Percentiles rank a stretch among this genome's conserved stretches.
Evolutionary conservation across 768 basidiomycete species (phyloP).

Genomic region (Holtermanniella nyarrowii): DNA sequence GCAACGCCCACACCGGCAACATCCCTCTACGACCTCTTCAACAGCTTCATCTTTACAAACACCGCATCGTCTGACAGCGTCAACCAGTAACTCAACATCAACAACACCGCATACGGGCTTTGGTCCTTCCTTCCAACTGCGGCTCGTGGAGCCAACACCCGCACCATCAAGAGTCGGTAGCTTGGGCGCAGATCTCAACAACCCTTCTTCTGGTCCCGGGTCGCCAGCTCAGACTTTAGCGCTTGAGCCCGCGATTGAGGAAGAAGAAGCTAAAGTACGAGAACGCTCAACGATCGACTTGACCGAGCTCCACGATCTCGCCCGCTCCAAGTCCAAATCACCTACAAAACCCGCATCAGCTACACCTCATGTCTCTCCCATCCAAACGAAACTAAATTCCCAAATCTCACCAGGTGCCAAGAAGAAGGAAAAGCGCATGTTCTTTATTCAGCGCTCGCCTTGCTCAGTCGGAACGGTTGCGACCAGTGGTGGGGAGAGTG

Average conservation of each 20-base stretch:
- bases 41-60: neutral
- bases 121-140: neutral
- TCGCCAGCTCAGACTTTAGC: neutral
- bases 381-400: neutral
- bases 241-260: conserved; percentile 11
- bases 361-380: neutral
- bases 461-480: neutral
- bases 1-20: neutral
- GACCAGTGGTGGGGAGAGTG: neutral
- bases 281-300: conserved; percentile 3
- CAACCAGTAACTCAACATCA: neutral
- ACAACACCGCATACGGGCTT: neutral
- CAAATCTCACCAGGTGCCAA: neutral
- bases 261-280: conserved; percentile 11
- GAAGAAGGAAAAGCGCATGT: conserved; percentile 29
- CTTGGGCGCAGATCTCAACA: conserved; percentile 14
- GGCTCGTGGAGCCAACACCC: conserved; percentile 38
- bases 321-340: neutral
- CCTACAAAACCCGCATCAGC: neutral
- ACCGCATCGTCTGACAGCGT: neutral
- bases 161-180: conserved; percentile 36
- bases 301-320: neutral
- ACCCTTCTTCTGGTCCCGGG: neutral
- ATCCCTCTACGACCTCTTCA: neutral
- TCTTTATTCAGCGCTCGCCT: conserved; percentile 29